Percentiles rank a stretch among this genome's conserved stretches.
phyloP scores from a whole-genome alignment of 2,329 filamentous ascomycete species.

The Periconia sp. region DNA sequence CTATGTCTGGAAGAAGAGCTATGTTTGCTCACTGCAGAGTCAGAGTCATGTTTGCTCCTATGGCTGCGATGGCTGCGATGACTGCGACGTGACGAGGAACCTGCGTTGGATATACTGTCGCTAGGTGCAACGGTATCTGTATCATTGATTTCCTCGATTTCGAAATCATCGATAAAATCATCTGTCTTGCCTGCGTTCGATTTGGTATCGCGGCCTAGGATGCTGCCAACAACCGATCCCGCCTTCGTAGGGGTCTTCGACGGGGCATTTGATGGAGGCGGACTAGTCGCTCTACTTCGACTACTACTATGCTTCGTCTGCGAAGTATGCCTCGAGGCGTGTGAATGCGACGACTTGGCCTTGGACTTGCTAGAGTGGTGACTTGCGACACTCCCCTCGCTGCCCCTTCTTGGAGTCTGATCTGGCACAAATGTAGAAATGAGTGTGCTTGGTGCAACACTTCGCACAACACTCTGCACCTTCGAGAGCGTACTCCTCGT shows the following conservation, averaged over 20 bases:
- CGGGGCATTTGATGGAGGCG: constrained; percentile 18
- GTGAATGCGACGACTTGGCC: constrained; percentile 36
- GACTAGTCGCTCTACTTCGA: constrained; percentile 30
- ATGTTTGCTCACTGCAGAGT: constrained; percentile 34
- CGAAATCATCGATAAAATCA: constrained; percentile 44
- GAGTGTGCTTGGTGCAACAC: constrained; percentile 38
- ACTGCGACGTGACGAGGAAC: constrained; percentile 29
- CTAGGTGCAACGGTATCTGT: constrained; percentile 54
- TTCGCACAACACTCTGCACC: constrained; percentile 29
- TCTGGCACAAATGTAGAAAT: constrained; percentile 47
- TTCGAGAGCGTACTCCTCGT: constrained; percentile 23
- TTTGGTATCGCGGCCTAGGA: constrained; percentile 41
- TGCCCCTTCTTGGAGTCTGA: constrained; percentile 29
- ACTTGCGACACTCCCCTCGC: constrained; percentile 40
- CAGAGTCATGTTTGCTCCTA: constrained; percentile 22
- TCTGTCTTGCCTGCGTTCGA: constrained; percentile 36
- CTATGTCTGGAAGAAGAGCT: constrained; percentile 28
- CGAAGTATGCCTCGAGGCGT: constrained; percentile 33
- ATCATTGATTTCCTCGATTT: constrained; percentile 47
- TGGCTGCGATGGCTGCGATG: constrained; percentile 39
- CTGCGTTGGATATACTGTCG: constrained; percentile 54
- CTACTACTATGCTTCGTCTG: constrained; percentile 32
- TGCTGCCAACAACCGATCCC: constrained; percentile 42
- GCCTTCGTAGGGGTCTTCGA: constrained; percentile 31
- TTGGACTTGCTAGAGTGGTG: constrained; percentile 42